Evolutionary conservation across 306 rosid genomes (phyloP), one percentile per base, ranked within the genome.

Genomic region (Cicer judaicum): DNA sequence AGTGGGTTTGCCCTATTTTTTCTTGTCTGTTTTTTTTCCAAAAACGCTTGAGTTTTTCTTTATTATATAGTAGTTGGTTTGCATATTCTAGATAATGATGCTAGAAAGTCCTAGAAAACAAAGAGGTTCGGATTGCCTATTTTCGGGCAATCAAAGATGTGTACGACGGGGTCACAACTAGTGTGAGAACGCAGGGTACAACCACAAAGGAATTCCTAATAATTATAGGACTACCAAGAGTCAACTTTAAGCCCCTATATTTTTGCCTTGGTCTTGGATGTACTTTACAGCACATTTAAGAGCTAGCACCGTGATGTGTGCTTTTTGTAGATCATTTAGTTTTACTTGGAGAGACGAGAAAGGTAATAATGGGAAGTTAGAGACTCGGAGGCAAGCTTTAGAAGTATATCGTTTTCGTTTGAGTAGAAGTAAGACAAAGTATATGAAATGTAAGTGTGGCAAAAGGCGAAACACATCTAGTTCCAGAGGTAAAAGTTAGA

Each of bases 1-100:
- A 70, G 99, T 94, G 77, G 70, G 99, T 85, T 76, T 55, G 61
- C 43, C 68, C 65, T 15, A 18, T 34, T 36, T 74, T 39, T 42
- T 49, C 18, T 15, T 39, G 10, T 10, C 21, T n/a, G 21, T 36
- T 14, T 57, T 44, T 24, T 24, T 57, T 36, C 8, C 39, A 14
- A 13, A 67, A 42, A 57, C 39, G 34, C 4, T 64, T 2, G 11
- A 12, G 39, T 15, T 74, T 48, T 39, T 77, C 54, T 78, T 69
- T 47, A 54, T 62, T 61, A 61, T 61, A 61, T 24, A 11, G 50
- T 79, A 40, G 75, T 47, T 24, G 42, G 24, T 68, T 63, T 43
- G 7, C 48, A 49, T 29, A 29, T 77, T 42, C 53, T 40, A 56
- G 75, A 44, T 12, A 29, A 6, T 67, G 47, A 24, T 60, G 74